A percentile compares a stretch with the other conserved stretches of the same genome.
These are phyloP conservation scores for Tolypocladium nubicola DNA, from an alignment of 2,329 filamentous ascomycete genomes.

Conservation along the genomic window DNA sequence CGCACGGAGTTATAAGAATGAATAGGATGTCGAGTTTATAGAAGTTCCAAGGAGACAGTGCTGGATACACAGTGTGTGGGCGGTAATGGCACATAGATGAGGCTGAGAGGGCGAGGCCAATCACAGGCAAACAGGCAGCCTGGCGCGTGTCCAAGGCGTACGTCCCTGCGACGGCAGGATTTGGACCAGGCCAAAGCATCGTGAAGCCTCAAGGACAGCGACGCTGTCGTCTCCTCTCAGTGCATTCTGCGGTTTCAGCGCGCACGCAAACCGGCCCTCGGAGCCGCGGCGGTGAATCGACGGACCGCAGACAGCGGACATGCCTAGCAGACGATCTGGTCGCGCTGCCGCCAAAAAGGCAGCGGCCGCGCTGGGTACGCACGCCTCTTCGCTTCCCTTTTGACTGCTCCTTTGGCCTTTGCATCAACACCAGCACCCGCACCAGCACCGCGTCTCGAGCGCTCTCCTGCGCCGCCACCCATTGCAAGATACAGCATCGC, in stretches of 20 bases:
- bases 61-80: background rate
- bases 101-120: background rate
- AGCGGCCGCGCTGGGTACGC: conserved; percentile 41
- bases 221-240: background rate
- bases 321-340: conserved; percentile 37
- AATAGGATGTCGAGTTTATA: background rate
- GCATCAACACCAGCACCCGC: background rate
- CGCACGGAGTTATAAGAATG: background rate
- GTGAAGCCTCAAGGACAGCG: background rate
- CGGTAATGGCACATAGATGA: background rate
- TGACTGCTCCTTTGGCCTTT: background rate
- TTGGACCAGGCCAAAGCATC: background rate
- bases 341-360: conserved; percentile 43
- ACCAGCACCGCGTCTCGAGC: background rate
- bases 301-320: conserved; percentile 5
- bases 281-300: background rate
- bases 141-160: background rate
- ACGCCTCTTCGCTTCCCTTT: conserved; percentile 1
- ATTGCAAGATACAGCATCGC: background rate
- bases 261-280: background rate
- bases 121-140: background rate
- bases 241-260: background rate
- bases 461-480: background rate
- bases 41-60: background rate
- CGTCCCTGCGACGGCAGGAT: background rate